Evolutionary conservation across 2,329 filamentous ascomycete species (phyloP).

Genomic region (Penicillium sp.): DNA sequence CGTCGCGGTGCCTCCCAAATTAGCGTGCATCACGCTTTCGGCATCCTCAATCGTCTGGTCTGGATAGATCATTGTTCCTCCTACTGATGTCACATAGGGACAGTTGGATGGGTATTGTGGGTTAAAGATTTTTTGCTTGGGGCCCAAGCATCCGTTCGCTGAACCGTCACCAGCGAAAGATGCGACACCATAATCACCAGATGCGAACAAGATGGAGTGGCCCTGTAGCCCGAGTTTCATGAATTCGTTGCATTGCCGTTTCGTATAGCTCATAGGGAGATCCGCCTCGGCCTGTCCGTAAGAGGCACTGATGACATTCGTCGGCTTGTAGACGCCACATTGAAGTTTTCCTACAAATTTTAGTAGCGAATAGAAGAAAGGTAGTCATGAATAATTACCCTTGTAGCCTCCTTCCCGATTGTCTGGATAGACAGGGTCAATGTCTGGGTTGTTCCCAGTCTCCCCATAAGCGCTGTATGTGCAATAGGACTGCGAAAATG

Average conservation of each 20-base stretch:
- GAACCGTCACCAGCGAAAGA: constrained; percentile 44
- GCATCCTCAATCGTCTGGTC: constrained; percentile 31
- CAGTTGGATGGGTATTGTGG: constrained; percentile 56
- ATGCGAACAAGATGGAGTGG: constrained; percentile 36
- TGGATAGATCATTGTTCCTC: constrained; percentile 39
- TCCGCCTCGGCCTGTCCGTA: constrained; percentile 61
- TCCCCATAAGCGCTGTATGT: constrained; percentile 55
- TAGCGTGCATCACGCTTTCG: constrained; percentile 38
- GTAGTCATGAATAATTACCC: constrained; percentile 32
- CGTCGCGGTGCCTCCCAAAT: constrained; percentile 28
- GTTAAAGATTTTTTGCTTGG: constrained; percentile 50
- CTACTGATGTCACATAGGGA: constrained; percentile 57
- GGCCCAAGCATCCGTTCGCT: constrained; percentile 45
- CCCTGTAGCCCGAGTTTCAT: constrained; percentile 55
- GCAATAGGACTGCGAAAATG: constrained; percentile 51
- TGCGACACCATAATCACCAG: constrained; percentile 37
- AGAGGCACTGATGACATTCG: constrained; percentile 62
- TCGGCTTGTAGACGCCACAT: constrained; percentile 57
- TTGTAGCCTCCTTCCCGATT: constrained; percentile 55
- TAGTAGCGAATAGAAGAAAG: neutral
- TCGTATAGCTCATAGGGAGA: constrained; percentile 59
- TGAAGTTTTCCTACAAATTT: constrained; percentile 36
- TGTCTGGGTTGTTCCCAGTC: constrained; percentile 51
- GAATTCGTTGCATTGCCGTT: constrained; percentile 52
- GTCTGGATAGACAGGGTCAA: constrained; percentile 59